Evolutionary conservation across 2,329 filamentous ascomycete species (phyloP), one percentile per base, ranked within the genome.

Genomic region (Cadophora sp.): DNA sequence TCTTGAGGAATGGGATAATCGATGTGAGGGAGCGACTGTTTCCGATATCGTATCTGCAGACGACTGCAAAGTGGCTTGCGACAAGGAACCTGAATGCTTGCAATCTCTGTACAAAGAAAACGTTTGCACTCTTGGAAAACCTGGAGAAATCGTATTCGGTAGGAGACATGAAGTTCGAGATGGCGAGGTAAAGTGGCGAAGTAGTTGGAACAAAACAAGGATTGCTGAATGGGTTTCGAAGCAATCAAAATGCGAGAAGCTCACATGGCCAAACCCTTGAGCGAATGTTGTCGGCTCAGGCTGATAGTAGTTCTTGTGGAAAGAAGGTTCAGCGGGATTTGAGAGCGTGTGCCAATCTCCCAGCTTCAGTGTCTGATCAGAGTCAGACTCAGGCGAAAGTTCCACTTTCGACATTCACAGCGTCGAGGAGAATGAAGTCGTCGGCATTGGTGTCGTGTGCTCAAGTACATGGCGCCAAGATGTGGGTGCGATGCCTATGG

Each of bases 51-150:
- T 5, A 71, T 11, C 78, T 81, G 7, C 76, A 82, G 81, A 83
- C 60, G 78, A 82, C n/a, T 87, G 85, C 73, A 79, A 81, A 8
- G 79, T 78, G 56, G 83, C 85, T 9, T 88, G 86, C 71, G 78
- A 82, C 53, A 68, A 73, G 3, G 67, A 76, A 26, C 62, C 61
- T 2, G 61, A 67, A 5, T 81, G 80, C 65, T 76, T 79, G 51
- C 79, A 80, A 69, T 79, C 12, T 27, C 46, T 61, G 8, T 75
- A 69, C 71, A 72, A 19, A 73, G 64, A 34, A 19, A 26, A 43
- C n/a, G 22, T 1, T 4, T 66, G 64, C 31, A 4, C 74, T 50
- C 69, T 77, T 50, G 69, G 67, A 12, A 67, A 37, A n/a, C 34
- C 19, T 40, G 31, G 22, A 7, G 53, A 56, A 14, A 27, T 69